Conservation (phyloP, 2,329 filamentous ascomycete genomes). For the Parastagonospora nodorum region DNA sequence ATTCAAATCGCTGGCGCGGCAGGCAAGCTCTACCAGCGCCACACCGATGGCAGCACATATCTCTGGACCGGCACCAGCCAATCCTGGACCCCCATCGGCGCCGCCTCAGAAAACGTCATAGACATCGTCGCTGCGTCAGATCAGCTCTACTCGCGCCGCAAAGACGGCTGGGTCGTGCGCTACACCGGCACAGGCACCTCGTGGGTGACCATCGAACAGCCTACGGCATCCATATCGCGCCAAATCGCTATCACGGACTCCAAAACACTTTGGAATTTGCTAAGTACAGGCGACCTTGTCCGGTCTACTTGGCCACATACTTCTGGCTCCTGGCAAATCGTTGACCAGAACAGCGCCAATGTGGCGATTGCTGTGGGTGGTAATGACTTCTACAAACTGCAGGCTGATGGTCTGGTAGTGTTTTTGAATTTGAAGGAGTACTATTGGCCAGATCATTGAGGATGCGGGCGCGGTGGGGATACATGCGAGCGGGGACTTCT, state of each 20-base stretch:
- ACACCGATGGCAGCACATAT: slow-evolving; percentile 31
- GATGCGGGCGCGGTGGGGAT: slow-evolving; percentile 16
- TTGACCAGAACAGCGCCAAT: slow-evolving; percentile 29
- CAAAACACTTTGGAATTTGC: slow-evolving; percentile 33
- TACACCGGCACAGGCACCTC: slow-evolving; percentile 24
- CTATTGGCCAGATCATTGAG: slow-evolving; percentile 31
- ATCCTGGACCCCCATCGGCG: slow-evolving; percentile 28
- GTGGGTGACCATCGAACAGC: slow-evolving; percentile 31
- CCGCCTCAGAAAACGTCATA: slow-evolving; percentile 25
- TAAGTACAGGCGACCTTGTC: slow-evolving; percentile 31
- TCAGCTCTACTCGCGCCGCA: slow-evolving; percentile 34
- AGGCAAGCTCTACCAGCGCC: slow-evolving; percentile 33
- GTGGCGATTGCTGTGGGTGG: slow-evolving; percentile 30
- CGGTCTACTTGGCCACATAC: slow-evolving; percentile 29
- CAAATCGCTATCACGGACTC: slow-evolving; percentile 34
- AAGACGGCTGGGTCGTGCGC: slow-evolving; percentile 35
- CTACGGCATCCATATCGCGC: slow-evolving; percentile 12
- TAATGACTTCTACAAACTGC: slow-evolving; percentile 37
- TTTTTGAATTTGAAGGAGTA: slow-evolving; percentile 28
- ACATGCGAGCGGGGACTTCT: slow-evolving; percentile 19
- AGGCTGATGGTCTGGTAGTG: slow-evolving; percentile 28
- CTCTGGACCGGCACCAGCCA: slow-evolving; percentile 22
- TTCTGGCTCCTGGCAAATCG: slow-evolving; percentile 23
- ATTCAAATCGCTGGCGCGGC: slow-evolving; percentile 31
- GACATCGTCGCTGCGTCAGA: slow-evolving; percentile 34